Percentiles rank a stretch among this genome's conserved stretches.
Evolutionary conservation across 2,329 filamentous ascomycete genomes (phyloP).

Genomic region (Dactylellina haptotyla): DNA sequence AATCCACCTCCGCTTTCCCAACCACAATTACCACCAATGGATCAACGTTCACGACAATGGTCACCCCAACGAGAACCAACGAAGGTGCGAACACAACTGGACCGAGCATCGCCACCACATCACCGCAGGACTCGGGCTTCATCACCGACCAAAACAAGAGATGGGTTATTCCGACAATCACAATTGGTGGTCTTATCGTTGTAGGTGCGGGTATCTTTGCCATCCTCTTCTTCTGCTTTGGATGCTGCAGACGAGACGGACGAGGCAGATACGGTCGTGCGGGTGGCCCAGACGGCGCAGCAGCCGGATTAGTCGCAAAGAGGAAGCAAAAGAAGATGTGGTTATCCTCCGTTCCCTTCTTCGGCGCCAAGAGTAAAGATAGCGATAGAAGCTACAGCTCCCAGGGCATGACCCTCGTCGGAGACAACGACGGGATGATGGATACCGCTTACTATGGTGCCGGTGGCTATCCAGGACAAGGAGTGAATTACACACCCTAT

Average conservation of each 20-base stretch:
- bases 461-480: conserved; percentile 10
- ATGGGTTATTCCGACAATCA: conserved; percentile 50
- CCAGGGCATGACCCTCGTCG: conserved; percentile 39
- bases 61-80: conserved; percentile 11
- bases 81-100: conserved; percentile 6
- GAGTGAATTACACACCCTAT: conserved; percentile 25
- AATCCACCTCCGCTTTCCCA: not conserved
- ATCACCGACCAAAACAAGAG: conserved; percentile 39
- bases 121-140: conserved; percentile 31
- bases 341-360: conserved; percentile 45
- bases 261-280: conserved; percentile 29
- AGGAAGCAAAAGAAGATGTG: conserved; percentile 43
- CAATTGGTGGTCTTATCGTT: conserved; percentile 36
- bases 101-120: conserved; percentile 8
- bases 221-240: conserved; percentile 45
- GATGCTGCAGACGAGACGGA: conserved; percentile 26
- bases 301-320: not conserved
- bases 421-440: conserved; percentile 20
- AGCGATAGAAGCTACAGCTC: conserved; percentile 36
- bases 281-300: not conserved
- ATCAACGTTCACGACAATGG: conserved; percentile 36
- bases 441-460: conserved; percentile 50
- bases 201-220: conserved; percentile 28
- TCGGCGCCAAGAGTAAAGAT: conserved; percentile 29
- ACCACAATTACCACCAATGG: conserved; percentile 32